Base-by-base conservation (phyloP, 495 filamentous ascomycete species). In the Talaromyces thailandensis region DNA sequence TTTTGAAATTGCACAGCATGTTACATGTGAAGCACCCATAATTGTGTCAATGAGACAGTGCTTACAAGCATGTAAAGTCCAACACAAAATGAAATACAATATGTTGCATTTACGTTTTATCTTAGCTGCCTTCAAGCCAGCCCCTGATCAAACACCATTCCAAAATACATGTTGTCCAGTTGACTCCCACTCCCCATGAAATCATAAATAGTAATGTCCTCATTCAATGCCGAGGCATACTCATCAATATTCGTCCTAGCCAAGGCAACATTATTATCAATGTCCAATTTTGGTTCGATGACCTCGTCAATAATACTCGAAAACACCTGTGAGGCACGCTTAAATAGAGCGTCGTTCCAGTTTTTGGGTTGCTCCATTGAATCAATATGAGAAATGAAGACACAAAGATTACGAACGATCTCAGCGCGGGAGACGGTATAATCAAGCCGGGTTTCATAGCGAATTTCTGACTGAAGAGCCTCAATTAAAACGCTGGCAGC, bases 401-500 rank as follows among this genome's bases (percentile, higher is more conserved):
- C 78, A 60, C 82, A 84, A 2, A 87, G 71, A 59, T 85, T 80
- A 50, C 84, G 84, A 37, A 86, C 82, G 6, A 83, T 76, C 43
- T 80, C 77, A 3, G 84, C 80, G 12, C 82, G 73, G 0, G 82
- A 81, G 0, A 74, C 64, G 6, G 71, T 67, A 60, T 76, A 76
- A 6, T 72, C 66, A 63, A 75, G 35, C 76, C 76, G 21, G 72
- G n/a, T n/a, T n/a, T n/a, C n/a, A n/a, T n/a, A 74, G 7, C 71
- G 73, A 43, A 70, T 73, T 61, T 79, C 74, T 18, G 75, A 73
- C 60, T 76, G 74, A 4, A 81, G 67, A 11, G 76, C 64, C 65
- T 76, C 76, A 21, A 78, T 73, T 4, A 81, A 68, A 28, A 79
- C 70, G 26, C 73, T 71, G 4, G 76, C 79, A 55, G 75, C 74